A percentile compares a stretch with the other conserved stretches of the same genome.
Conservation (phyloP, 441 rosid genomes). For the Mallotus repandus region DNA sequence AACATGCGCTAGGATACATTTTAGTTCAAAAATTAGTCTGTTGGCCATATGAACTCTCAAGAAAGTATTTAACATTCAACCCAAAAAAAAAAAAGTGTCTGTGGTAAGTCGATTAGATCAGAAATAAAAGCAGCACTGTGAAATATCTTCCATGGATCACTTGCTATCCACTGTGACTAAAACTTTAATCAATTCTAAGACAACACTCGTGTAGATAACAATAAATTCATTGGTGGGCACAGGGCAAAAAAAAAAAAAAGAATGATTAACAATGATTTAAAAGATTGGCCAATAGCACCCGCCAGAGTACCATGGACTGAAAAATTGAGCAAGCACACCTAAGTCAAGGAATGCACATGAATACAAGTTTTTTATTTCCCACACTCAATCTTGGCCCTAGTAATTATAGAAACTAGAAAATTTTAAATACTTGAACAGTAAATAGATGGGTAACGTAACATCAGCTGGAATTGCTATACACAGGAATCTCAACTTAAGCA, state of each 20-base stretch:
- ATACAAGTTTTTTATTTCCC: neutral
- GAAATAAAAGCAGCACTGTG: neutral
- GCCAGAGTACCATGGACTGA: neutral
- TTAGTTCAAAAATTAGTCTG: neutral
- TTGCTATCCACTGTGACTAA: neutral
- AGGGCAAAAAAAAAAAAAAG: neutral
- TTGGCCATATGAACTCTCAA: neutral
- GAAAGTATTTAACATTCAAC: neutral
- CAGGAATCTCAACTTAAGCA: neutral
- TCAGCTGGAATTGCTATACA: neutral
- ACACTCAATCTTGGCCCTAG: neutral
- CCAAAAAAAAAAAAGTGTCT: neutral
- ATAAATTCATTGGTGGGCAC: neutral
- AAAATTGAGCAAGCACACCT: neutral
- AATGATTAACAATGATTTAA: neutral
- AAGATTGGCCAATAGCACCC: conserved; percentile 3
- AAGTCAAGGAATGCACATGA: conserved; percentile 1
- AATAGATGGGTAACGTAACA: neutral
- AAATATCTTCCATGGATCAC: neutral
- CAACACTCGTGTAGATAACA: neutral
- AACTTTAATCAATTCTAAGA: neutral
- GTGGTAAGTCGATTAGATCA: neutral
- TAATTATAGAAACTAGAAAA: neutral
- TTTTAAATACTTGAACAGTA: neutral
- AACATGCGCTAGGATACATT: conserved; percentile 6